Conservation (phyloP, 1,139 yeast genomes). For the Nadsonia commutata region DNA sequence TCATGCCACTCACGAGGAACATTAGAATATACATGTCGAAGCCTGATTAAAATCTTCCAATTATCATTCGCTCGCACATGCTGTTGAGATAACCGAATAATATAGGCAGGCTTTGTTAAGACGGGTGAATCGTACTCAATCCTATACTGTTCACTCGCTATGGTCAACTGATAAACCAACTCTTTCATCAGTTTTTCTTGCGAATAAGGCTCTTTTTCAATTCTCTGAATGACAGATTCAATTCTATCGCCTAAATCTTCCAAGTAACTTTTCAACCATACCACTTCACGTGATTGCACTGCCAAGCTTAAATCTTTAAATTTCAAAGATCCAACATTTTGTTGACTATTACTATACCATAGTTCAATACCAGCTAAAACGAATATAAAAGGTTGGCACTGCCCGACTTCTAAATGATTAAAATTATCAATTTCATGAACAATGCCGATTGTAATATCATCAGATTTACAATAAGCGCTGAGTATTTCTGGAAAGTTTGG, state of each 20-base stretch:
- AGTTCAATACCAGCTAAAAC: conserved; percentile 17
- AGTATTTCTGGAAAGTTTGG: conserved; percentile 10
- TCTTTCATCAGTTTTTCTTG: conserved; percentile 13
- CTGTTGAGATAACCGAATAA: conserved; percentile 45
- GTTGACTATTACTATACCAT: conserved; percentile 17
- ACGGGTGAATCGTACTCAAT: conserved; percentile 80
- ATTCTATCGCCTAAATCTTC: conserved; percentile 12
- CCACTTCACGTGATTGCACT: conserved; percentile 14
- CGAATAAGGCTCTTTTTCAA: conserved; percentile 3
- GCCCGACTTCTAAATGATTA: not conserved
- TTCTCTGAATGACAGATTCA: conserved; percentile 7
- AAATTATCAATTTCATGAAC: conserved; percentile 10
- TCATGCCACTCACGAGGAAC: conserved; percentile 43
- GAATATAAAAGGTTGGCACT: conserved; percentile 14
- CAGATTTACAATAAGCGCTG: conserved; percentile 13
- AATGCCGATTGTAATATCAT: conserved; percentile 13
- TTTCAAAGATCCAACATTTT: conserved; percentile 16
- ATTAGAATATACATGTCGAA: conserved; percentile 54
- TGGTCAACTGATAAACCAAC: conserved; percentile 41
- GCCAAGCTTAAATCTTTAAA: conserved; percentile 16
- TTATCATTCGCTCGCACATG: conserved; percentile 73
- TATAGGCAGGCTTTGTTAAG: conserved; percentile 74
- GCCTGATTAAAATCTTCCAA: conserved; percentile 72
- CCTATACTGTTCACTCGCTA: conserved; percentile 44
- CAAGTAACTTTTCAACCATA: conserved; percentile 14